Evolutionary conservation across 75 land plant species (phyloP).

Genomic region (Azolla pinnata): DNA sequence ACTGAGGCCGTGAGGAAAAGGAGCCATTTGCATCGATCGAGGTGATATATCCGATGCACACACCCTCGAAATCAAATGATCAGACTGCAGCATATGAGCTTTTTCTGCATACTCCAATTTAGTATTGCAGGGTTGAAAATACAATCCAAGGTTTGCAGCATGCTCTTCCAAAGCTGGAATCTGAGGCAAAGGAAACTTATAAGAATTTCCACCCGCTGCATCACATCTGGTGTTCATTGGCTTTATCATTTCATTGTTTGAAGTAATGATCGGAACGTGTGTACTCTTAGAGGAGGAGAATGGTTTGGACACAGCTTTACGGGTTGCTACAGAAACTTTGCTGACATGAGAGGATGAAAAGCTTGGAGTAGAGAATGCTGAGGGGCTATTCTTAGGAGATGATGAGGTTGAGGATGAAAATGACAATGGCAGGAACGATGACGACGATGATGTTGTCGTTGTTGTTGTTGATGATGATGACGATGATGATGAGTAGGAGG

Average conservation of each 20-base stretch:
- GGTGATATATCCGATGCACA: background rate
- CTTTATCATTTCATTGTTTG: too few species aligned
- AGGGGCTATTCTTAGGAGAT: conserved; percentile 1
- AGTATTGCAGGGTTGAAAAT: background rate
- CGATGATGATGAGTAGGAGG: too few species aligned
- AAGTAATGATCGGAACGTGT: too few species aligned
- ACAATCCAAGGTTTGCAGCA: background rate
- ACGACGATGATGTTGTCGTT: too few species aligned
- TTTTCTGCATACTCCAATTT: background rate
- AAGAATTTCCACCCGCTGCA: too few species aligned
- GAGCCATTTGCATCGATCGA: too few species aligned
- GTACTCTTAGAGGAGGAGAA: too few species aligned
- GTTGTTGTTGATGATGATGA: too few species aligned
- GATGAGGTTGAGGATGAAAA: too few species aligned
- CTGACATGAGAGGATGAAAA: conserved; percentile 2
- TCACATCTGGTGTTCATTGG: too few species aligned
- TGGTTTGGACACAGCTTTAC: background rate
- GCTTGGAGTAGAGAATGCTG: conserved; percentile 8
- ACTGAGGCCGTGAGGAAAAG: too few species aligned
- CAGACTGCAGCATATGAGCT: background rate
- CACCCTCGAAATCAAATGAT: background rate
- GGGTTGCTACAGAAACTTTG: conserved; percentile 3
- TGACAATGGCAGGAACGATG: too few species aligned
- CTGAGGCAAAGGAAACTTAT: background rate
- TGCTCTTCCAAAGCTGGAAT: background rate